phyloP scores from a whole-genome alignment of 345 rosid species.

The Sonneratia caseolaris region DNA sequence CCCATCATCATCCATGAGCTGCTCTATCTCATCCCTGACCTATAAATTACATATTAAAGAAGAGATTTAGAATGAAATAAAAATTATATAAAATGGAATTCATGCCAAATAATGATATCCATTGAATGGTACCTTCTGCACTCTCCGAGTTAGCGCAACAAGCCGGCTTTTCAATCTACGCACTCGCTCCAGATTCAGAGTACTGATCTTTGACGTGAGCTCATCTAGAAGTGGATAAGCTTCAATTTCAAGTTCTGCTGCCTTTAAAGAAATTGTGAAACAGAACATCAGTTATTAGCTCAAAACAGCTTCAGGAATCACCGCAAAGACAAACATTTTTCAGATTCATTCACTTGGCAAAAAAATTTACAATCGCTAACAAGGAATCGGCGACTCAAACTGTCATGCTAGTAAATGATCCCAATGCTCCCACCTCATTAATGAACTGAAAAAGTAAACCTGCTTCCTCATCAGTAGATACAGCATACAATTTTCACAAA shows the following conservation, averaged over 20 bases:
- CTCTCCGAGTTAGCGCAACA: slow-evolving; percentile 87
- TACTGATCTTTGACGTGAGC: slow-evolving; percentile 94
- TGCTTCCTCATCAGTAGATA: background rate
- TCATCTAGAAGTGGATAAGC: slow-evolving; percentile 96
- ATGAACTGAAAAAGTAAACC: background rate
- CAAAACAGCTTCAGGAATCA: background rate
- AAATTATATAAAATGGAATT: slow-evolving; percentile 3
- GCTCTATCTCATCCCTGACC: slow-evolving; percentile 98
- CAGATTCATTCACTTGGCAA: background rate
- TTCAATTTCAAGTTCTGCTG: slow-evolving; percentile 96
- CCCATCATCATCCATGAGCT: slow-evolving; percentile 99
- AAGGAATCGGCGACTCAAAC: background rate
- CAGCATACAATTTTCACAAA: background rate
- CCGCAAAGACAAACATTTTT: background rate
- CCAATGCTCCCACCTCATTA: background rate
- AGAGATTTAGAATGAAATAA: slow-evolving; percentile 6
- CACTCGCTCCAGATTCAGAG: slow-evolving; percentile 84
- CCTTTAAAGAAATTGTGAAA: slow-evolving; percentile 38
- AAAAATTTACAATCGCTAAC: background rate
- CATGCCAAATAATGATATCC: background rate
- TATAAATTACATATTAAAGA: slow-evolving; percentile 10
- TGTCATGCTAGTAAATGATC: background rate
- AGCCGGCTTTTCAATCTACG: slow-evolving; percentile 96
- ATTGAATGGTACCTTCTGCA: slow-evolving; percentile 59
- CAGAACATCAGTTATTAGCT: background rate